phyloP scores from a whole-genome alignment of 1,284 basidiomycete genomes.

The Somion occarium region DNA sequence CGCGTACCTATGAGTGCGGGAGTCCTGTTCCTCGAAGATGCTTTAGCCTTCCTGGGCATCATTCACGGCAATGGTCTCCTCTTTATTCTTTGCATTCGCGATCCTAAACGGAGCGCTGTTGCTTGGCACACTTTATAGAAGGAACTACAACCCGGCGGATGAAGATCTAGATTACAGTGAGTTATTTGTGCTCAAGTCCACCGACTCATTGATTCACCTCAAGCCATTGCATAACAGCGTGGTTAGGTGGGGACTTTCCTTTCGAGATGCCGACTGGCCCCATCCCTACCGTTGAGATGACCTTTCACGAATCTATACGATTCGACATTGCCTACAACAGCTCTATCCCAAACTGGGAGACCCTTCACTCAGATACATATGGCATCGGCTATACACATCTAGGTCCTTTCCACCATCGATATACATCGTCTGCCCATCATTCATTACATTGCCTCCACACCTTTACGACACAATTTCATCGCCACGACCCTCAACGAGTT shows the following conservation, averaged over 20 bases:
- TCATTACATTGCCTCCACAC: slow-evolving; percentile 8
- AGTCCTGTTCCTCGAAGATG: too few relatives aligned
- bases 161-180: background rate
- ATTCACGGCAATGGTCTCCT: background rate
- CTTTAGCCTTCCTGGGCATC: too few relatives aligned
- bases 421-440: slow-evolving; percentile 6
- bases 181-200: too few relatives aligned
- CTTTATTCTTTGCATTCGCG: background rate
- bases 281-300: slow-evolving; percentile 7
- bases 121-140: background rate
- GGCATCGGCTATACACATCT: slow-evolving; percentile 8
- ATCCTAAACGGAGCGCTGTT: background rate
- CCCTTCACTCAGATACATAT: slow-evolving; percentile 5
- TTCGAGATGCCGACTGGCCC: slow-evolving; percentile 9
- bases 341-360: slow-evolving; percentile 6
- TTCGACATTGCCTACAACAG: slow-evolving; percentile 4
- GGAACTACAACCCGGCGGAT: background rate
- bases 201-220: background rate
- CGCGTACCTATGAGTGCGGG: too few relatives aligned
- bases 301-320: slow-evolving; percentile 7
- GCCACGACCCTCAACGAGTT: slow-evolving; percentile 11
- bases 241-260: slow-evolving; percentile 5
- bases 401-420: slow-evolving; percentile 6
- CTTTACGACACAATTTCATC: background rate
- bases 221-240: background rate